Conservation (phyloP, 1,284 basidiomycete genomes). For the Vanrija sp. region DNA sequence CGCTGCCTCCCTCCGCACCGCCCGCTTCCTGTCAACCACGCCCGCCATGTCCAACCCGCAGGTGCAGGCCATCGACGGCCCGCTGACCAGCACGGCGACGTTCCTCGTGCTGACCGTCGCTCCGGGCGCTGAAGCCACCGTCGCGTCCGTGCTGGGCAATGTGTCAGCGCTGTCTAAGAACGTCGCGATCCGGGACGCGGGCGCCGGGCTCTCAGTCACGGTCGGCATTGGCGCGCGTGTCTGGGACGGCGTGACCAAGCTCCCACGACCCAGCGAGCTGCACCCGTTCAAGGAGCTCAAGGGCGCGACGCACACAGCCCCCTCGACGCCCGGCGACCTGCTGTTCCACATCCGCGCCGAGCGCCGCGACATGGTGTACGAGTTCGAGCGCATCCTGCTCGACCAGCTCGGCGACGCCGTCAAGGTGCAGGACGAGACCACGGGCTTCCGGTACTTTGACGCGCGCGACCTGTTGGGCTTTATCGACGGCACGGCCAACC, state of each 20-base stretch:
- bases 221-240: slow-evolving; percentile 14
- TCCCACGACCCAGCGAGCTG: slow-evolving; percentile 11
- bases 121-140: not conserved
- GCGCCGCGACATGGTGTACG: slow-evolving; percentile 17
- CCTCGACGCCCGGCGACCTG: slow-evolving; percentile 12
- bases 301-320: slow-evolving; percentile 11
- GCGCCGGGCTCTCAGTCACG: slow-evolving; percentile 1
- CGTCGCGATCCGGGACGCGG: slow-evolving; percentile 10
- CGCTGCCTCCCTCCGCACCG: not conserved
- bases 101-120: slow-evolving; percentile 29
- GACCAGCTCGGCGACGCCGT: slow-evolving; percentile 7
- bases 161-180: slow-evolving; percentile 10
- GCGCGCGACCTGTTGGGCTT: slow-evolving; percentile 19
- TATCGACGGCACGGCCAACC: slow-evolving; percentile 20
- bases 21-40: not conserved
- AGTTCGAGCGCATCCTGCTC: slow-evolving; percentile 13
- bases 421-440: slow-evolving; percentile 5
- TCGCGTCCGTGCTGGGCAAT: not conserved
- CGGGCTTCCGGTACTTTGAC: slow-evolving; percentile 21
- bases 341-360: slow-evolving; percentile 15
- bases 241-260: slow-evolving; percentile 11
- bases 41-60: not conserved
- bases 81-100: slow-evolving; percentile 11
- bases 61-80: slow-evolving; percentile 9
- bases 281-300: slow-evolving; percentile 12